Base-by-base conservation (phyloP, 345 rosid species). In the Eucalyptus urophylla region DNA sequence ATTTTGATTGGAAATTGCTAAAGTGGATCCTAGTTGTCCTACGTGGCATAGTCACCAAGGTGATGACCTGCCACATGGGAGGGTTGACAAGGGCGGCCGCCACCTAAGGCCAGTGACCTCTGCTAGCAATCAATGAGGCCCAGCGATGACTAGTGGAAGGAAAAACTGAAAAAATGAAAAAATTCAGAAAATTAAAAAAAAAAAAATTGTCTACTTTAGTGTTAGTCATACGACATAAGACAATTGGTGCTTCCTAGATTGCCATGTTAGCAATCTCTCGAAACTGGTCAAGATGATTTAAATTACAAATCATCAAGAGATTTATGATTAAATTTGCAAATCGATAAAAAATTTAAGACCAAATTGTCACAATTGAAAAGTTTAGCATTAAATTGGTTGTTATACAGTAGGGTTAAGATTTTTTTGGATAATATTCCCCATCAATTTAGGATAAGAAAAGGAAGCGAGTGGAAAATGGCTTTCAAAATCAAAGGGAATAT, bases 41-140 rank as follows among this genome's bases (percentile, higher is more conserved):
- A 60, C 3, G 1, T 16, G 80, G 22, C 40, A 65, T 2, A 3
- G 0, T n/a, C 0, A 11, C 62, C 6, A 21, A 9, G 24, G 13
- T 31, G 44, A 33, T 31, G 13, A 69, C 22, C 1, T 9, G 7
- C 43, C 80, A 69, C 5, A 4, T 10, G 43, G 0, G 4, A 69
- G 43, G 43, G 11, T 17, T 4, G 4, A 9, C 13, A 0, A 33
- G 80, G 43, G 43, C 3, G 13, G 1, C 2, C 7, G 1, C 19
- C 6, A 21, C 80, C 22, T 33, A 17, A 31, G 80, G 80, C 24
- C 0, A 4, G 1, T 8, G 3, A 29, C 37, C 37, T 65, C 1
- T 8, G 6, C 9, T n/a, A 31, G 76, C 67, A 29, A 60, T 60
- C n/a, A 27, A 1, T 12, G 0, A 60, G 67, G 67, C 76, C 17